Conservation (phyloP, 768 basidiomycete species). For the Trichaptum fuscoviolaceum region DNA sequence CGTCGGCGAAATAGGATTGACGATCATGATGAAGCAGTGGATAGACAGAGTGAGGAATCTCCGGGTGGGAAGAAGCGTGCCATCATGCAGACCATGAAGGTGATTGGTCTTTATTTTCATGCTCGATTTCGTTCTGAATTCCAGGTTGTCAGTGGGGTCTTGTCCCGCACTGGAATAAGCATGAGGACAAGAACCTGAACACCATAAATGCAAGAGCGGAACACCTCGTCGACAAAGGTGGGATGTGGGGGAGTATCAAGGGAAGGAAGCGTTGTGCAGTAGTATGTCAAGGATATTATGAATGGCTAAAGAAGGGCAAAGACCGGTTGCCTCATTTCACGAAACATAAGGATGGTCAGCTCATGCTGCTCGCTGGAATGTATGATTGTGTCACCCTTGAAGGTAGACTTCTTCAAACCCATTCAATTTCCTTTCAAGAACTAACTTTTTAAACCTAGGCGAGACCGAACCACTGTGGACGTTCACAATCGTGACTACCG, state of each 20-base stretch:
- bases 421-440: background rate
- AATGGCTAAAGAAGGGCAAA: constrained; percentile 87
- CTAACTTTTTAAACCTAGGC: constrained; percentile 29
- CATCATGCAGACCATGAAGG: constrained; percentile 71
- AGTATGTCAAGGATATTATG: constrained; percentile 84
- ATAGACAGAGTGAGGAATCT: constrained; percentile 6
- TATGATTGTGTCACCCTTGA: constrained; percentile 72
- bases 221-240: constrained; percentile 64
- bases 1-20: constrained; percentile 36
- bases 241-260: constrained; percentile 84
- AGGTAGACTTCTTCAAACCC: constrained; percentile 30
- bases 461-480: constrained; percentile 60
- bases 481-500: constrained; percentile 87
- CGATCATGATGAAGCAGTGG: constrained; percentile 9
- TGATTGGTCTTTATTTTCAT: background rate
- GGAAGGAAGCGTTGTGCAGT: constrained; percentile 83
- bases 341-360: constrained; percentile 51
- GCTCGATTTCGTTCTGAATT: background rate
- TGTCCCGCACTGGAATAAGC: constrained; percentile 78
- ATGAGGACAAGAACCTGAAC: constrained; percentile 64
- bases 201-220: constrained; percentile 92
- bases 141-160: constrained; percentile 59
- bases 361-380: constrained; percentile 86
- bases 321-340: constrained; percentile 78
- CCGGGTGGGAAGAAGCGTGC: background rate